Base-by-base conservation (phyloP, 495 filamentous ascomycete species). In the Aspergillus avenaceus region DNA sequence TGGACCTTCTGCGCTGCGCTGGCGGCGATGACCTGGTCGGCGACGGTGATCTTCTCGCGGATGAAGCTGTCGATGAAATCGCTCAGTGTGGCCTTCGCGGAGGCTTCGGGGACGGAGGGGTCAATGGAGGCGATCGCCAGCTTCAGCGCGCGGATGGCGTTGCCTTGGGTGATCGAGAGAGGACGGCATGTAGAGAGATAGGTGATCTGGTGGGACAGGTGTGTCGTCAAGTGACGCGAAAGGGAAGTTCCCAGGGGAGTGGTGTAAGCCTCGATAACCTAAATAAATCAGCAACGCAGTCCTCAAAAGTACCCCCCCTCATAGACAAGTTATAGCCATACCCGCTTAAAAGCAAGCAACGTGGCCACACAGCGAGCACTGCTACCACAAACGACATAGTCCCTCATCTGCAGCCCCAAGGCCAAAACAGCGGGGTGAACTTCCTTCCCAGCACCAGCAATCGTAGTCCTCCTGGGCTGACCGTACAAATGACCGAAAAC, bases 91-190 rank as follows among this genome's bases (percentile, higher is more conserved):
- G 79, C 70, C 72, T 96, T 97, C 5, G 92, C 90, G 14, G 83
- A 76, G 4, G 79, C 64, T 55, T 98, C 91, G 12, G 88, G 81
- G 6, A 82, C 80, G 50, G 87, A 83, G 9, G 91, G 88, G 61
- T 96, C 90, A 51, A 96, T 82, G 41, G 84, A 85, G 45, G 86
- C 82, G 66, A 98, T 91, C 60, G 85, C 80, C 24, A 93, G 77
- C 71, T 98, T 98, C 16, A 98, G 77, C 71, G 90, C 90, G 29
- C 95, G 82, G 64, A 98, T 96, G 16, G 90, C 90, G 67, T 97
- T 97, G 48, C 95, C 91, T 83, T 96, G 92, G 34, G 86, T 87
- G 64, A 93, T 89, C 43, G 87, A 91, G 67, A 97, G 86, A 9
- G 93, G 90, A 5, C 93, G 85, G 61, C 90, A 96, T 49, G 90